Base-by-base conservation (phyloP, 2,329 filamentous ascomycete genomes). In the Achaetomium macrosporum region DNA sequence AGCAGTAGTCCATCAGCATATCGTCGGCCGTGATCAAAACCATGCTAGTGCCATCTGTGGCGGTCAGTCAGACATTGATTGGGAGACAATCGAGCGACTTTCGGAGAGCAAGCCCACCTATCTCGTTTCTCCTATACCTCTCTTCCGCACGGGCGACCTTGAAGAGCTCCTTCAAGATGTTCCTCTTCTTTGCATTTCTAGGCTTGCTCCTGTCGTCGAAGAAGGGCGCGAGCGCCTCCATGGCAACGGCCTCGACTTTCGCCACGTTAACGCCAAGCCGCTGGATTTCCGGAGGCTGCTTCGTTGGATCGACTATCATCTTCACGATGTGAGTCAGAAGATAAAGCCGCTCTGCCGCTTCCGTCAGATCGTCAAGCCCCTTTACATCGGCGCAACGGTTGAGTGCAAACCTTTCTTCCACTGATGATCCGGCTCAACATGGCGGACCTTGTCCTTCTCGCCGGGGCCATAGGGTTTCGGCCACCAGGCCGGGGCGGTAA, bases 401-500 rank as follows among this genome's bases (percentile, higher is more conserved):
- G 42, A 9, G 43, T 45, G 46, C 72, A 62, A 67, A 87, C 85
- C 83, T 63, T 77, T 73, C 65, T 85, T 88, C 61, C 79, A 79
- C 44, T 88, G 70, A 68, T 90, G 87, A 62, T 90, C 86, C 1
- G 86, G 87, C 66, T 90, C 86, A 62, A 81, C 85, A 65, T 88
- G 85, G 12, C 80, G 75, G 48, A 87, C 81, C 41, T 73, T 75
- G 43, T 80, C 73, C 35, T 77, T 72, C 51, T 76, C 74, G 0
- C 73, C 71, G 1, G 68, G 63, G 0, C 78, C 73, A 75, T 77
- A 76, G 7, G 74, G 70, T 63, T 77, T 73, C 2, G 83, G 83
- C 84, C 84, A 87, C 84, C 84, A 87, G 47, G 78, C 77, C 0
- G 83, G 82, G 1, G 78, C 78, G 59, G 80, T 82, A 31, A 77